phyloP scores from a whole-genome alignment of 2,329 filamentous ascomycete species.

The Aspergillus sojae region DNA sequence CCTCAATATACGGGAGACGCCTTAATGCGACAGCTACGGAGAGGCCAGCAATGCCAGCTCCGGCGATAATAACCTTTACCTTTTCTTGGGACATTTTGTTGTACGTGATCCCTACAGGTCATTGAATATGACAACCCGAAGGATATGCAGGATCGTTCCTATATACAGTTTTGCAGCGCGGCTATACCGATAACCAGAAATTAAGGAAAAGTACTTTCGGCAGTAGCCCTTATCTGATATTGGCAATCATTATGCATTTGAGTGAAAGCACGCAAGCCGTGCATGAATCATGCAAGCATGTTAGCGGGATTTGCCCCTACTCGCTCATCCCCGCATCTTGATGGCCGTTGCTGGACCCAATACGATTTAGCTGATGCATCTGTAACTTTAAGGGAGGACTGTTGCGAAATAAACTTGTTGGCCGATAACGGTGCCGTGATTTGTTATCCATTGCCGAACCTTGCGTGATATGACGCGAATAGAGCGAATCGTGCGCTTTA shows the following conservation, averaged over 20 bases:
- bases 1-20: constrained; percentile 47
- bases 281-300: constrained; percentile 12
- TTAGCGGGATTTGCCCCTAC: neutral
- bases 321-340: neutral
- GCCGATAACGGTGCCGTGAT: neutral
- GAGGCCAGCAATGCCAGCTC: constrained; percentile 55
- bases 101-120: neutral
- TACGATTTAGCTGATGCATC: neutral
- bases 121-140: neutral
- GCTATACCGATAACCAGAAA: neutral
- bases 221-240: neutral
- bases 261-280: constrained; percentile 21
- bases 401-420: neutral
- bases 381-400: too few relatives aligned
- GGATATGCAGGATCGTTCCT: neutral
- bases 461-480: constrained; percentile 5
- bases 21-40: constrained; percentile 44
- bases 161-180: neutral
- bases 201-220: neutral
- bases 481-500: neutral
- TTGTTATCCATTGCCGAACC: neutral
- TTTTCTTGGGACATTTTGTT: neutral
- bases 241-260: neutral
- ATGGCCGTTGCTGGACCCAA: neutral
- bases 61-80: constrained; percentile 51